Percentiles rank a stretch among this genome's conserved stretches.
Conservation (phyloP, 345 rosid species). For the Eucalyptus rudis region DNA sequence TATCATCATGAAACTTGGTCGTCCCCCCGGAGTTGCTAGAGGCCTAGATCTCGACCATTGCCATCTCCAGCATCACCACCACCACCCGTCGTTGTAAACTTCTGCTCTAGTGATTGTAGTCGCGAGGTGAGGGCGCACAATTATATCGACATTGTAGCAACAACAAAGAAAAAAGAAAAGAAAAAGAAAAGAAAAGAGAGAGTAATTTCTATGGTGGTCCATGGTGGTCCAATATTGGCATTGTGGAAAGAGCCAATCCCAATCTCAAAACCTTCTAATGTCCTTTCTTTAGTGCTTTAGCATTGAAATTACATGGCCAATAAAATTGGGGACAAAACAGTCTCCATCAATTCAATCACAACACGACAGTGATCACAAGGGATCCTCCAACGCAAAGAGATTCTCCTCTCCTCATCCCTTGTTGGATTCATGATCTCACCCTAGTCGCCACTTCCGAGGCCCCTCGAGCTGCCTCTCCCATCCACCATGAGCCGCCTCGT, state of each 20-base stretch:
- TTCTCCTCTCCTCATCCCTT: background rate
- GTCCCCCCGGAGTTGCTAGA: background rate
- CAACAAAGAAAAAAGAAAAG: no score
- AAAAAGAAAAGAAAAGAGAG: rapidly evolving
- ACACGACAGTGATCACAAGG: background rate
- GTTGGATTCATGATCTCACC: background rate
- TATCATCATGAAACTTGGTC: background rate
- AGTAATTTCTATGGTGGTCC: background rate
- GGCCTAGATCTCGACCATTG: background rate
- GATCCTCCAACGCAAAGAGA: background rate
- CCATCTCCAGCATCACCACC: background rate
- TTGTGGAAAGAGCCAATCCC: background rate
- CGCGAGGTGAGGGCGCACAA: background rate
- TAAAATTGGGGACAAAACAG: background rate
- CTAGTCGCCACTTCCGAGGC: background rate
- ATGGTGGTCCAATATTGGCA: background rate
- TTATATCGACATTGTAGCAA: background rate
- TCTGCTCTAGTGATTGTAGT: background rate
- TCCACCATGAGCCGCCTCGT: background rate
- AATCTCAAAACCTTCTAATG: background rate
- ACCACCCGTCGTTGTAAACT: background rate
- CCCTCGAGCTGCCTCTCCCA: background rate
- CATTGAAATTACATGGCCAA: background rate
- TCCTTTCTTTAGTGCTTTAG: background rate
- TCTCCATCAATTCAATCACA: background rate